Percentiles rank a stretch among this genome's conserved stretches.
Conservation (phyloP, 148 eudicot species). For the Rhododendron henanense region DNA sequence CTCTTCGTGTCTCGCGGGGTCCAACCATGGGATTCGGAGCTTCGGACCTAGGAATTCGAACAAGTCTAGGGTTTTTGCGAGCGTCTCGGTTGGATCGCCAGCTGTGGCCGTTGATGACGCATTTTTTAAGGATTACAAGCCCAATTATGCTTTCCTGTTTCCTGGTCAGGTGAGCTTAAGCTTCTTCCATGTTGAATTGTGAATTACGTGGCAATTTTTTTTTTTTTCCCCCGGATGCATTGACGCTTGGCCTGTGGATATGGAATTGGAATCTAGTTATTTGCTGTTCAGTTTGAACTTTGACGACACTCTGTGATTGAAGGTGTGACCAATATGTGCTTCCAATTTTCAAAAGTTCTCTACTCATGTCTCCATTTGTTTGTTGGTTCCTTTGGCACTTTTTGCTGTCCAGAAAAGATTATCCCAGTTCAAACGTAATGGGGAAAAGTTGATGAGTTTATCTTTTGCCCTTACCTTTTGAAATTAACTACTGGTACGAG, state of each 20-base stretch:
- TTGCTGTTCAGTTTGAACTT: not conserved
- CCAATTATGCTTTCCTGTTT: constrained; percentile 67
- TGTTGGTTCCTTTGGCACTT: not conserved
- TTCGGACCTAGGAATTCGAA: constrained; percentile 27
- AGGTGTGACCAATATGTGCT: not conserved
- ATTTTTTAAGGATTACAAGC: constrained; percentile 66
- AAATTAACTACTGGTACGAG: too few species aligned
- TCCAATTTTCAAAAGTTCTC: not conserved
- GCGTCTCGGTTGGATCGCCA: constrained; percentile 60
- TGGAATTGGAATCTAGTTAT: not conserved
- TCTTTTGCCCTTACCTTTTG: not conserved
- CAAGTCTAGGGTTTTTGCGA: constrained; percentile 58
- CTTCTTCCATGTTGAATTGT: not conserved
- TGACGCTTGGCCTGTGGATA: not conserved
- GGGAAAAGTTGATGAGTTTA: not conserved
- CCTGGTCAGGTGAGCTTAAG: constrained; percentile 74
- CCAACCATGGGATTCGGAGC: constrained; percentile 36
- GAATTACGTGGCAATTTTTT: not conserved
- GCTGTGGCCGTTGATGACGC: constrained; percentile 40
- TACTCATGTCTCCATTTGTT: not conserved
- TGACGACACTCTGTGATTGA: not conserved
- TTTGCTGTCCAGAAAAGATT: not conserved
- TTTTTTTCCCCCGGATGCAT: not conserved
- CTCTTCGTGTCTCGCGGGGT: constrained; percentile 29
- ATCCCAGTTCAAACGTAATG: not conserved